phyloP scores from a whole-genome alignment of 176 grass and related monocot genomes.

The Thalia dealbata region DNA sequence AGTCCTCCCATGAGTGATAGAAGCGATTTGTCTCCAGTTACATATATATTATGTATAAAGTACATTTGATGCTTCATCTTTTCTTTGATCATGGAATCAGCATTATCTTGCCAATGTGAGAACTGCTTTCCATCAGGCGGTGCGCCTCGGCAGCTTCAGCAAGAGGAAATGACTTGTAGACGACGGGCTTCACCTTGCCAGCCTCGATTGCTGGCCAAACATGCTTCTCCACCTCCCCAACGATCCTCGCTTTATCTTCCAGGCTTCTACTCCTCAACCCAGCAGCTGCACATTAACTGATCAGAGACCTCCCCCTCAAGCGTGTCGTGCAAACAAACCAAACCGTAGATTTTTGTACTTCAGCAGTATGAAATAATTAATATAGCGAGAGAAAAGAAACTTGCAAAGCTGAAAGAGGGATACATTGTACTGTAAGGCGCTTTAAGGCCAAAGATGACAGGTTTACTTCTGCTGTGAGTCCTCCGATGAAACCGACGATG shows the following conservation, averaged over 20 bases:
- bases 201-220: slow-evolving; percentile 55
- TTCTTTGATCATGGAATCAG: slow-evolving; percentile 39
- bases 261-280: slow-evolving; percentile 50
- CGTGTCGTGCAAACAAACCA: no score
- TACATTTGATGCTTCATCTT: background rate
- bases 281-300: slow-evolving; percentile 35
- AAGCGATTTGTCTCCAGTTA: no score
- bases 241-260: slow-evolving; percentile 59
- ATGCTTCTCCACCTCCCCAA: slow-evolving; percentile 61
- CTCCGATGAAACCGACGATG: slow-evolving; percentile 73
- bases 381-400: background rate
- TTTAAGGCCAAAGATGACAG: slow-evolving; percentile 43
- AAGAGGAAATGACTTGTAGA: slow-evolving; percentile 54
- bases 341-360: no score
- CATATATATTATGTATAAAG: no score
- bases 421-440: slow-evolving; percentile 76
- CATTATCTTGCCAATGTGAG: slow-evolving; percentile 81
- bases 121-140: slow-evolving; percentile 59
- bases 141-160: slow-evolving; percentile 67
- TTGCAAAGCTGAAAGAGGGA: background rate
- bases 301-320: no score
- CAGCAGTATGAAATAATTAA: no score
- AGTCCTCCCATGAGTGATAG: no score
- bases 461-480: slow-evolving; percentile 37
- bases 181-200: slow-evolving; percentile 63